Evolutionary conservation across 1,284 basidiomycete species (phyloP), one percentile per base, ranked within the genome.

Genomic region (Marasmius sp.): DNA sequence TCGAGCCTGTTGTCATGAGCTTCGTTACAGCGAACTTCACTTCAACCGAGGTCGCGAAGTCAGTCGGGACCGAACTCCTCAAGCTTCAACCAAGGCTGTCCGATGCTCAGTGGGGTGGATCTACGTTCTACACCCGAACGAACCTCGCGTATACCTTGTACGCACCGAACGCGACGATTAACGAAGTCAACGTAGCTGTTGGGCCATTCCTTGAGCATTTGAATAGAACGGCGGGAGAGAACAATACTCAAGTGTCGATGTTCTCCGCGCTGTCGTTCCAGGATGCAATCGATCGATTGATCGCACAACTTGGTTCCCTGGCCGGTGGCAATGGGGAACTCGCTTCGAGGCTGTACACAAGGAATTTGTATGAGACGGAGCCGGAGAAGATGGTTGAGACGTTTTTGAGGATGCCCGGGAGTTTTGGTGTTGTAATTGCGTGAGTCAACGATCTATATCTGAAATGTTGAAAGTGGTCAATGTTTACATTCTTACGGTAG

Each of bases 261-360:
- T 18, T 45, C 53, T 27, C 54, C 59, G 12, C 58, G 59, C 38
- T 64, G 50, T 37, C 39, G 18, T 48, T 53, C 41, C 8, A 72
- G 74, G 59, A 59, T 48, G 1, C 6, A 22, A 0, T n/a, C 67
- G 8, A 69, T 69, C 52, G 37, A 2, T 37, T 58, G 1, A 64
- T 58, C 0, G 70, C 70, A 5, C 64, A 38, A 69, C 57, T 68
- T 71, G 6, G 70, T 68, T 16, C 14, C 0, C 27, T 27, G 27
- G 27, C 27, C 27, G 27, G 27, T 27, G 27, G 27, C 4, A 72
- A 72, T 51, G 49, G 65, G 0, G 69, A 78, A 47, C 0, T 77
- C 8, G 69, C 73, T 0, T 79, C 78, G 1, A 71, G 80, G 41
- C 69, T 82, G 1, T 65, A 80, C 10, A 72, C 78, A 1, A 66